Percentiles rank a stretch among this genome's conserved stretches.
These are phyloP conservation scores for Lasiosphaeria miniovina DNA, from an alignment of 495 filamentous ascomycete species.

Conservation along the genomic window DNA sequence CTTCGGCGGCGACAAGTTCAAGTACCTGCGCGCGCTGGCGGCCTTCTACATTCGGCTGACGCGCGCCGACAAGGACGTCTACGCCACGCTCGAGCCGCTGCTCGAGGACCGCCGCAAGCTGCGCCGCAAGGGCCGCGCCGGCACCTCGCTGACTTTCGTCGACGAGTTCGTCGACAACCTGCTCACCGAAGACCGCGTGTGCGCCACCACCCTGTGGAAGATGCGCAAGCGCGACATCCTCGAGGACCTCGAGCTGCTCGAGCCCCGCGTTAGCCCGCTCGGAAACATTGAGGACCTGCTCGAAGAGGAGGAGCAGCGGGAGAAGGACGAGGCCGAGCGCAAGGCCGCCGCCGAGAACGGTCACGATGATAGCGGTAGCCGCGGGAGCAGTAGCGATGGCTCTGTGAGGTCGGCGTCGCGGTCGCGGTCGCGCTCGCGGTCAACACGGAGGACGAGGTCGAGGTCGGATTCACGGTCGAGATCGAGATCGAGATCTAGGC, in stretches of 20 bases:
- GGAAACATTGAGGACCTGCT: conserved; percentile 84
- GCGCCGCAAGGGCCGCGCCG: conserved; percentile 66
- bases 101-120: conserved; percentile 83
- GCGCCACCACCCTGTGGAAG: conserved; percentile 90
- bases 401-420: conserved; percentile 16
- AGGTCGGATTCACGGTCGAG: not conserved
- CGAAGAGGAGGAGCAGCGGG: conserved; percentile 54
- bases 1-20: conserved; percentile 71
- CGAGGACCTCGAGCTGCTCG: conserved; percentile 87
- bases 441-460: not conserved
- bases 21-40: conserved; percentile 84
- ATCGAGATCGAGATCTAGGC: conserved; percentile 4
- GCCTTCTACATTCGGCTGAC: conserved; percentile 93
- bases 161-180: conserved; percentile 94
- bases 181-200: conserved; percentile 83
- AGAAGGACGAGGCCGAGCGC: conserved; percentile 29
- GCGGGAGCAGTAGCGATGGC: conserved; percentile 6
- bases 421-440: conserved; percentile 14
- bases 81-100: conserved; percentile 74
- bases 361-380: conserved; percentile 19
- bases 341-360: conserved; percentile 30
- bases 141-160: conserved; percentile 71
- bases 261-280: conserved; percentile 79
- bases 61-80: conserved; percentile 76
- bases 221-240: conserved; percentile 75